These are phyloP conservation scores for Quercus parvula DNA, from an alignment of 306 rosid genomes.

Conservation along the genomic window DNA sequence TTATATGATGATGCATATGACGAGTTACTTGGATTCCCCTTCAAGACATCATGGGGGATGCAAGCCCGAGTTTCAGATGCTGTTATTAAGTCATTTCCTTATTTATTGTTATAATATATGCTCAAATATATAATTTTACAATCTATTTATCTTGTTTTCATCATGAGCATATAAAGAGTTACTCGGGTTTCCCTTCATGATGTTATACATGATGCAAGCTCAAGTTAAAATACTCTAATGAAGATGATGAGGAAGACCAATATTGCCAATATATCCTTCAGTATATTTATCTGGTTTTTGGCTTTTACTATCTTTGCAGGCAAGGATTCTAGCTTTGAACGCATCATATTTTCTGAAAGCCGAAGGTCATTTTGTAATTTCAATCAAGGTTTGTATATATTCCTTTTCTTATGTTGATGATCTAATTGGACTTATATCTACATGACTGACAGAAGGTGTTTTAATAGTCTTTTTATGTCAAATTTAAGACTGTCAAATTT, in stretches of 20 bases:
- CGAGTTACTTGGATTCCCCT: slow-evolving; percentile 72
- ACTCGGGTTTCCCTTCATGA: neutral
- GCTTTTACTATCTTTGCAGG: slow-evolving; percentile 25
- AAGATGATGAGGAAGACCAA: too few relatives aligned
- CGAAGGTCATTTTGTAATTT: slow-evolving; percentile 92
- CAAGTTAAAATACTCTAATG: neutral
- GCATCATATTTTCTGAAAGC: slow-evolving; percentile 85
- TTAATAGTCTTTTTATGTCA: neutral
- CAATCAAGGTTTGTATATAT: slow-evolving; percentile 63
- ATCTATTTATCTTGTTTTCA: neutral
- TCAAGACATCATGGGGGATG: slow-evolving; percentile 63
- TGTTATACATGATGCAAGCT: too few relatives aligned
- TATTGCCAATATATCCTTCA: too few relatives aligned
- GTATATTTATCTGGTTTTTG: too few relatives aligned
- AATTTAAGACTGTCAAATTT: neutral
- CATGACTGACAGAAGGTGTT: too few relatives aligned
- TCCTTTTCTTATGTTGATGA: too few relatives aligned
- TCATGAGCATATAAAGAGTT: neutral
- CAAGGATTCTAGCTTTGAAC: slow-evolving; percentile 89
- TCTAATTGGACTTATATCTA: too few relatives aligned
- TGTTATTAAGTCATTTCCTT: neutral
- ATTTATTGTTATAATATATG: too few relatives aligned
- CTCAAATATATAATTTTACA: too few relatives aligned
- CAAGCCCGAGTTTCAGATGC: slow-evolving; percentile 68
- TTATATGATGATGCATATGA: slow-evolving; percentile 27